Evolutionary conservation across 23 red algal genomes (phyloP).

Genomic region (Gracilaria gracilis): DNA sequence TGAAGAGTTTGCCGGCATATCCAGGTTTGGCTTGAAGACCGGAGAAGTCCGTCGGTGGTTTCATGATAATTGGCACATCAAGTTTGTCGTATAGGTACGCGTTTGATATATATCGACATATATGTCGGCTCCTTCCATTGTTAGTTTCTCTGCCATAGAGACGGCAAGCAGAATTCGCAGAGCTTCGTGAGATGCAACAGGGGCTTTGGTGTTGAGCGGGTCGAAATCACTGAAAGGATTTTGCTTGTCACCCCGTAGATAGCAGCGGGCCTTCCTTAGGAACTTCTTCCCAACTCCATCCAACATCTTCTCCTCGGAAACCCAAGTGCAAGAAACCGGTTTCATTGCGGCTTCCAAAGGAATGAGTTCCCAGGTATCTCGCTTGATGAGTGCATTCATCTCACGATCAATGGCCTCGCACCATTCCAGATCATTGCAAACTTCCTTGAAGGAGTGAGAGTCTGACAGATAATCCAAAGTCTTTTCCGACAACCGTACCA

Average conservation of each 20-base stretch:
- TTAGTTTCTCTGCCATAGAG: background rate
- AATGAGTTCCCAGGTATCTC: too few species aligned
- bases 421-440: background rate
- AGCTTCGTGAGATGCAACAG: background rate
- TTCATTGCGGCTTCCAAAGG: background rate
- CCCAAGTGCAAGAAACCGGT: constrained; percentile 8
- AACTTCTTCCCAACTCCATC: background rate
- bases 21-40: constrained; percentile 8
- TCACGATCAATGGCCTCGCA: constrained; percentile 13
- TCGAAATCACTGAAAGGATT: too few species aligned
- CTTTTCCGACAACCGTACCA: background rate
- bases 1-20: background rate
- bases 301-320: constrained; percentile 24
- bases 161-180: constrained; percentile 12
- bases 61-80: background rate
- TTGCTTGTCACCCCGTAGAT: too few species aligned
- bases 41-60: constrained; percentile 29
- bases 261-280: background rate
- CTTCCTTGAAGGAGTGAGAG: background rate
- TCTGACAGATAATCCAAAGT: background rate
- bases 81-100: constrained; percentile 37
- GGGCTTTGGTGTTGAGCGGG: too few species aligned
- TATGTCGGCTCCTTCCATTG: constrained; percentile 56
- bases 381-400: too few species aligned
- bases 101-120: background rate